phyloP scores from a whole-genome alignment of 306 rosid genomes.

The Cucurbita argyrosperma region DNA sequence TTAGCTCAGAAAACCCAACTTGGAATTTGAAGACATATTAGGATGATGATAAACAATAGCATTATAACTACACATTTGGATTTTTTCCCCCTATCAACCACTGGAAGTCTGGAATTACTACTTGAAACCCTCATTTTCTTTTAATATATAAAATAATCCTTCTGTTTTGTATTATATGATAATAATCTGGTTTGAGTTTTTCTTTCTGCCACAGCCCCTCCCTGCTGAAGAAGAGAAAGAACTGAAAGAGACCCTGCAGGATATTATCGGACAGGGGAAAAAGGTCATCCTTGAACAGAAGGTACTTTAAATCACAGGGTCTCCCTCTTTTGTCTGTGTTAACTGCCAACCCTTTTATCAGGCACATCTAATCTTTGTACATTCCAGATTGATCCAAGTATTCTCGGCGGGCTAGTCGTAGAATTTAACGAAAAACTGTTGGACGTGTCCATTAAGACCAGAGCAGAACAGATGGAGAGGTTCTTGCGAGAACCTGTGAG shows the following conservation, averaged over 20 bases:
- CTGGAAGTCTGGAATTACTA: neutral
- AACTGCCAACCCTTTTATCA: neutral
- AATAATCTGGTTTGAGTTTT: neutral
- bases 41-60: neutral
- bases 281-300: conserved; percentile 68
- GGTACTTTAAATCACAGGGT: conserved; percentile 23
- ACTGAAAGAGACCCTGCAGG: conserved; percentile 64
- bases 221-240: conserved; percentile 55
- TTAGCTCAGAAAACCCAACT: neutral
- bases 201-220: conserved; percentile 39
- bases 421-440: conserved; percentile 67
- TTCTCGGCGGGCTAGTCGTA: conserved; percentile 69
- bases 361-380: neutral
- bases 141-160: neutral
- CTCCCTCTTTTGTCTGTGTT: neutral
- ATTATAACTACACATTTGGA: neutral
- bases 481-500: conserved; percentile 52
- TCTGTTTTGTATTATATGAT: neutral
- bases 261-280: conserved; percentile 54
- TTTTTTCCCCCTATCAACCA: neutral
- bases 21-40: neutral
- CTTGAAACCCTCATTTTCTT: neutral
- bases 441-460: conserved; percentile 79
- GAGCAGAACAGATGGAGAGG: conserved; percentile 94
- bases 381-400: conserved; percentile 71